A percentile compares a stretch with the other conserved stretches of the same genome.
Conservation (phyloP, 306 rosid genomes). For the Ormosia semicastrata region DNA sequence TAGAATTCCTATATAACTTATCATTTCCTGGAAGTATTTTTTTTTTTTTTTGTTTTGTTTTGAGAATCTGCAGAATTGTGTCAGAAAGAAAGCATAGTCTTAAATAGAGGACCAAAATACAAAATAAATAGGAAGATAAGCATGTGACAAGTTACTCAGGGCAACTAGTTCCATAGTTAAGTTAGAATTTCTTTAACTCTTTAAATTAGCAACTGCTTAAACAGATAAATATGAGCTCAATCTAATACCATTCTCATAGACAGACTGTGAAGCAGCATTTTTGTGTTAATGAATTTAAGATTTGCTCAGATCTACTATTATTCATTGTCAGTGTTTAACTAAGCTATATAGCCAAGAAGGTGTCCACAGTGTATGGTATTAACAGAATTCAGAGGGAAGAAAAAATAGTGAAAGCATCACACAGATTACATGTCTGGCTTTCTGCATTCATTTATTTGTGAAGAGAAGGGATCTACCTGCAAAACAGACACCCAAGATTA, state of each 20-base stretch:
- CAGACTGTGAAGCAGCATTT: too few species aligned
- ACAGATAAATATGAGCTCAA: neutral
- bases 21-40: neutral
- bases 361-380: neutral
- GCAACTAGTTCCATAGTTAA: neutral
- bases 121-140: neutral
- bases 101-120: neutral
- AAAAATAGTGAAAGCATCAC: neutral
- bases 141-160: neutral
- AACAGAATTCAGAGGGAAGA: neutral
- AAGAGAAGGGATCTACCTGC: conserved; percentile 45
- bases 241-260: neutral
- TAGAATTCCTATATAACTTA: neutral
- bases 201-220: neutral
- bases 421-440: neutral
- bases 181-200: neutral
- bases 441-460: neutral
- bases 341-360: neutral
- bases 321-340: neutral
- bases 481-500: conserved; percentile 44
- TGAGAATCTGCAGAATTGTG: neutral
- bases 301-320: neutral
- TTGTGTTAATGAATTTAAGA: neutral
- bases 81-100: neutral
- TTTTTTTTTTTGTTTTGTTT: neutral